Evolutionary conservation across 2,329 filamentous ascomycete genomes (phyloP).

Genomic region (Calycina herbarum): DNA sequence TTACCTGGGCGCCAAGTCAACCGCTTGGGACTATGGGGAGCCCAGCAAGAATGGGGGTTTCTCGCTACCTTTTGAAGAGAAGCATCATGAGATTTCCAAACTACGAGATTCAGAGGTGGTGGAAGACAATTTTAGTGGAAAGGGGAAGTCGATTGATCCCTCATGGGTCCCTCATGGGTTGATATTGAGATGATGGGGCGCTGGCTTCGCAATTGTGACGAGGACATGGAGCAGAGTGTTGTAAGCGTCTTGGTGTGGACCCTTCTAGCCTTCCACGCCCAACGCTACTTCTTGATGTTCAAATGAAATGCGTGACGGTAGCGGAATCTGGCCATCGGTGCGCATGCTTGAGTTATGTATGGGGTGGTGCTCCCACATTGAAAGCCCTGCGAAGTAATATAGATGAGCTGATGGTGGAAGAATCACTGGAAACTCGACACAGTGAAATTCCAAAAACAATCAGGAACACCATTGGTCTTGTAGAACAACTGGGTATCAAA

Average conservation of each 20-base stretch:
- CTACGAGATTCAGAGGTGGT: too few species aligned
- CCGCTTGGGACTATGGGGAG: too few species aligned
- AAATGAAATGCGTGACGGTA: not conserved
- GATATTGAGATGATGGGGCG: conserved; percentile 4
- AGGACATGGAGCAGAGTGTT: not conserved
- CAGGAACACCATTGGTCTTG: conserved; percentile 27
- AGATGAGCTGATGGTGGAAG: conserved; percentile 6
- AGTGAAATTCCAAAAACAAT: conserved; percentile 24
- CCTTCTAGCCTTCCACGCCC: not conserved
- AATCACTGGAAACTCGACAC: not conserved
- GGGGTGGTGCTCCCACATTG: conserved; percentile 15
- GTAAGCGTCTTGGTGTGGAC: not conserved
- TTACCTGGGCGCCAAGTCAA: too few species aligned
- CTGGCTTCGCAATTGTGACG: conserved; percentile 2
- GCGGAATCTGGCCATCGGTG: conserved; percentile 9
- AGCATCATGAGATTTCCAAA: too few species aligned
- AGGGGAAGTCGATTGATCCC: not conserved
- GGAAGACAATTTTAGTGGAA: too few species aligned
- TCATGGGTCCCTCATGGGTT: not conserved
- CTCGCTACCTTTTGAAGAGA: too few species aligned
- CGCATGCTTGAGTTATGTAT: conserved; percentile 23
- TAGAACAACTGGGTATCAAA: conserved; percentile 24
- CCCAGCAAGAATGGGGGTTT: too few species aligned
- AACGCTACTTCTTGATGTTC: not conserved
- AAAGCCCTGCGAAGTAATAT: conserved; percentile 12